These are phyloP conservation scores for Phaeosphaeria sp. DNA, from an alignment of 2,329 filamentous ascomycete genomes.

Conservation along the genomic window DNA sequence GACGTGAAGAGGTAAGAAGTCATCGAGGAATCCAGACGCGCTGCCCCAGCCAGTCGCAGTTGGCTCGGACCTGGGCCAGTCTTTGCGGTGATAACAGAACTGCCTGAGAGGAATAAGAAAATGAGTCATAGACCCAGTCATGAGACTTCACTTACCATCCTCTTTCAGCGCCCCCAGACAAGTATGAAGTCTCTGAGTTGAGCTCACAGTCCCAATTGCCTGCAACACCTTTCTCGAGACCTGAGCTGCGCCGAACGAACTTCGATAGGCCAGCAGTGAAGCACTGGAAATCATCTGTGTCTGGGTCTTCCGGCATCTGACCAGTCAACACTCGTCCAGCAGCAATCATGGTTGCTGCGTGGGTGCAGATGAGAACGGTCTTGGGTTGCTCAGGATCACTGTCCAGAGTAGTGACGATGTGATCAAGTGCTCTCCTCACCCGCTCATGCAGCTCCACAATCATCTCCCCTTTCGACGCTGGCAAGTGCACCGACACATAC, in stretches of 20 bases:
- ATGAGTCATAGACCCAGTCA: neutral
- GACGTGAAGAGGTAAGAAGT: neutral
- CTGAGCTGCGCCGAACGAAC: conserved; percentile 61
- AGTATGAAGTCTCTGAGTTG: conserved; percentile 86
- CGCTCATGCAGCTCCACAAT: conserved; percentile 82
- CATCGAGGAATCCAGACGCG: conserved; percentile 3
- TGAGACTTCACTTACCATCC: conserved; percentile 70
- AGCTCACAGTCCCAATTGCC: conserved; percentile 81
- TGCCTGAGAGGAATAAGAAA: conserved; percentile 5
- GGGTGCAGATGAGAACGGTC: conserved; percentile 81
- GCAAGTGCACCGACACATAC: conserved; percentile 70
- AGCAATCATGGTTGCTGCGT: conserved; percentile 89
- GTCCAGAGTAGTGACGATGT: conserved; percentile 77
- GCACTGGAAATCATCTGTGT: conserved; percentile 80
- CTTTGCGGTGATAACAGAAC: conserved; percentile 12
- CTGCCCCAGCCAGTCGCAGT: conserved; percentile 6
- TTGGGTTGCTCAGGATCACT: conserved; percentile 66
- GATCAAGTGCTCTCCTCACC: conserved; percentile 71
- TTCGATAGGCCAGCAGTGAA: conserved; percentile 83
- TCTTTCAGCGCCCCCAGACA: conserved; percentile 81
- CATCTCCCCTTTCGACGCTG: conserved; percentile 78
- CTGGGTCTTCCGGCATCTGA: conserved; percentile 71
- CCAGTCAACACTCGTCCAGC: conserved; percentile 85
- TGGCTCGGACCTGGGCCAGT: conserved; percentile 13
- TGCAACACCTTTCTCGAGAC: conserved; percentile 65